These are phyloP conservation scores for Paxillus rubicundulus DNA, from an alignment of 768 basidiomycete species.

Conservation along the genomic window DNA sequence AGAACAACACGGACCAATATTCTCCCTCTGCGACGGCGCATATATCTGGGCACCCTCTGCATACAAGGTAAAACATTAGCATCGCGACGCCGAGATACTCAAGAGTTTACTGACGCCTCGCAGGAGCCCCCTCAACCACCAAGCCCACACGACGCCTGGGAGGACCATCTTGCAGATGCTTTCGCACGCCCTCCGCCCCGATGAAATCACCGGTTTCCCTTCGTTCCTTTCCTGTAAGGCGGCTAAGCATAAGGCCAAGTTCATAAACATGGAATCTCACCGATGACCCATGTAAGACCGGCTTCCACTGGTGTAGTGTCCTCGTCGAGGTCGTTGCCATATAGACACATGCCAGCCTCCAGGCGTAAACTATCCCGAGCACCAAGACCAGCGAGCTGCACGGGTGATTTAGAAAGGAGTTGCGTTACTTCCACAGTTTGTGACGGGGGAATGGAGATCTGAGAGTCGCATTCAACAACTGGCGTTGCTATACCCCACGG, in stretches of 20 bases:
- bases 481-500: neutral
- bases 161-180: conserved; percentile 79
- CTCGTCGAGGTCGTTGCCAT: conserved; percentile 93
- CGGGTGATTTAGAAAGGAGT: conserved; percentile 56
- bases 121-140: conserved; percentile 80
- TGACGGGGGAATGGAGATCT: conserved; percentile 88
- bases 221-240: conserved; percentile 71
- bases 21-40: conserved; percentile 49
- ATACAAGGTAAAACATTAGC: conserved; percentile 1
- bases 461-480: conserved; percentile 1
- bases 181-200: conserved; percentile 68
- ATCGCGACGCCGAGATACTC: neutral
- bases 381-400: conserved; percentile 86
- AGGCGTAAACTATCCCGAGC: conserved; percentile 92
- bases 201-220: conserved; percentile 71
- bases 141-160: conserved; percentile 77
- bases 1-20: conserved; percentile 51
- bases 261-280: conserved; percentile 40
- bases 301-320: conserved; percentile 85
- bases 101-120: conserved; percentile 57
- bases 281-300: conserved; percentile 89
- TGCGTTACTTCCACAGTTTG: conserved; percentile 70
- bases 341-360: conserved; percentile 96
- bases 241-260: neutral
- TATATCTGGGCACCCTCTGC: conserved; percentile 80